Percentiles rank a stretch among this genome's conserved stretches.
Evolutionary conservation across 331 rosid genomes (phyloP).

Genomic region (Rosa hybrid): DNA sequence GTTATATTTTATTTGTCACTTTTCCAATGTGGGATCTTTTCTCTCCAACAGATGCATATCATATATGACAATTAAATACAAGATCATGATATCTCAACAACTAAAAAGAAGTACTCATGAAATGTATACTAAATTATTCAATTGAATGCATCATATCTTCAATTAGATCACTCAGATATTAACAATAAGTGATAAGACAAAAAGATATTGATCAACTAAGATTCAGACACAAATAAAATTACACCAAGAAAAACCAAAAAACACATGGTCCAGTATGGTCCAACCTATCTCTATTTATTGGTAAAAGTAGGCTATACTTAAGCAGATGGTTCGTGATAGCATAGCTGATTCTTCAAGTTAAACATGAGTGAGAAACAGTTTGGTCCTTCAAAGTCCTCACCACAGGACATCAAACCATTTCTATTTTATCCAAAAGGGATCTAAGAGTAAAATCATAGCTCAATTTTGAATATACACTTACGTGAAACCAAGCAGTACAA

Average conservation of each 20-base stretch:
- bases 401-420: not conserved
- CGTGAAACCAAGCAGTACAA: not conserved
- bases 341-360: not conserved
- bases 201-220: not conserved
- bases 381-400: not conserved
- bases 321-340: not conserved
- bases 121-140: not conserved
- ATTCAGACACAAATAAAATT: not conserved
- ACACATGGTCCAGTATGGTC: not conserved
- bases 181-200: not conserved
- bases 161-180: not conserved
- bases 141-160: not conserved
- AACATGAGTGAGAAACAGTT: not conserved
- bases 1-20: no score
- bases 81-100: not conserved
- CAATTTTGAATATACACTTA: not conserved
- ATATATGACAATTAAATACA: not conserved
- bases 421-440: not conserved
- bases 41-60: no score
- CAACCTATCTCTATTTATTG: not conserved
- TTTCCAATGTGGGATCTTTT: no score
- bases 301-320: not conserved
- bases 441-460: not conserved
- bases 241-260: not conserved
- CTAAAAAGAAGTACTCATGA: not conserved